Evolutionary conservation across 495 filamentous ascomycete species (phyloP).

Genomic region (Xylaria intraflava): DNA sequence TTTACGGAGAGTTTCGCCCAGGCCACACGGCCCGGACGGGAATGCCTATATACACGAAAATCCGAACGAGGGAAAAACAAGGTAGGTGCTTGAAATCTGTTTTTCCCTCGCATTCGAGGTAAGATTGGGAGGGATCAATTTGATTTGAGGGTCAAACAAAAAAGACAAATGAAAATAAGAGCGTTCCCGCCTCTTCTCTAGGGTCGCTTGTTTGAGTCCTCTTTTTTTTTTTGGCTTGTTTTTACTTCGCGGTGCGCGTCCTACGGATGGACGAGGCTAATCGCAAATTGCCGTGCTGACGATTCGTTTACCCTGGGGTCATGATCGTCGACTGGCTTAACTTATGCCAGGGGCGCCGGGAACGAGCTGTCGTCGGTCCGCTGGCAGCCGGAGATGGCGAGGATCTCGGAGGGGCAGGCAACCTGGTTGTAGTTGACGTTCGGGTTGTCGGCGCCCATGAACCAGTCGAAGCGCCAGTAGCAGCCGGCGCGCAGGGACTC

Average conservation of each 20-base stretch:
- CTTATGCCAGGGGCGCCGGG: slow-evolving; percentile 7
- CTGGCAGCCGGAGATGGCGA: slow-evolving; percentile 45
- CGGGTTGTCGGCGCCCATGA: slow-evolving; percentile 51
- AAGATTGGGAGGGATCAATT: neutral
- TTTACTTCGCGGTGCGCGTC: too few species aligned
- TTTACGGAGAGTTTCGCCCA: too few species aligned
- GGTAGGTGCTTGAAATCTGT: too few species aligned
- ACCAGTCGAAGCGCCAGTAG: slow-evolving; percentile 56
- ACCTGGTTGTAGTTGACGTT: slow-evolving; percentile 46
- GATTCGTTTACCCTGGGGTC: too few species aligned
- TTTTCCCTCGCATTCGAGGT: neutral
- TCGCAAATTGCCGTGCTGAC: too few species aligned
- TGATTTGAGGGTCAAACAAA: neutral
- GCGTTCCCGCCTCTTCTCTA: too few species aligned
- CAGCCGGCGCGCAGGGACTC: slow-evolving; percentile 46
- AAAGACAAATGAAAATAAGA: neutral
- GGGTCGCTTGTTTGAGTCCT: too few species aligned
- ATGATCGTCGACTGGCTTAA: neutral
- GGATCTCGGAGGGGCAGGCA: slow-evolving; percentile 47
- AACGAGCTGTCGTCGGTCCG: slow-evolving; percentile 28
- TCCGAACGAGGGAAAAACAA: too few species aligned
- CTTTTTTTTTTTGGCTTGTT: too few species aligned
- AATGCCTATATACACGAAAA: neutral
- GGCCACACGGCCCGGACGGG: too few species aligned
- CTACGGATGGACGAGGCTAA: too few species aligned